Conservation (phyloP, 805 yeast genomes). For the Saccharomycopsis capsularis region DNA sequence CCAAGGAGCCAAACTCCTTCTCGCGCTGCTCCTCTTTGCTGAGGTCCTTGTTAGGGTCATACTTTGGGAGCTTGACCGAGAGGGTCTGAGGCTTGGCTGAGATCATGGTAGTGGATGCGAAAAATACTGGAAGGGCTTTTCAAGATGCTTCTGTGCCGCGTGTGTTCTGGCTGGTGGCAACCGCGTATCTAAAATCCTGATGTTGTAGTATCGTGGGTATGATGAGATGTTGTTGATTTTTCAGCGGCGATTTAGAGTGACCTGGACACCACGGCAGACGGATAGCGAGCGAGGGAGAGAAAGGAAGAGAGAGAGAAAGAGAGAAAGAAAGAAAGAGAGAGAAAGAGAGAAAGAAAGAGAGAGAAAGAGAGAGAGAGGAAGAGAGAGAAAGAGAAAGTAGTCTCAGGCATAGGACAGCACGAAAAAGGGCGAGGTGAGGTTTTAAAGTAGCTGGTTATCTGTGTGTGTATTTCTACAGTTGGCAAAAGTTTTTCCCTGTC, state of each 20-base stretch:
- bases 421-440: not conserved
- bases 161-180: too few relatives aligned
- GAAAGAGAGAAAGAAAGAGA: not conserved
- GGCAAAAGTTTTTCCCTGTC: too few relatives aligned
- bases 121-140: too few relatives aligned
- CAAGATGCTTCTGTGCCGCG: too few relatives aligned
- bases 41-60: constrained; percentile 14
- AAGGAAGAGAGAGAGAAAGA: not conserved
- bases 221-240: too few relatives aligned
- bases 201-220: too few relatives aligned
- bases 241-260: too few relatives aligned
- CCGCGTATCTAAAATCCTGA: too few relatives aligned
- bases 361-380: not conserved
- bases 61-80: constrained; percentile 9
- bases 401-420: not conserved
- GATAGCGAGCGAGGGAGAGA: not conserved
- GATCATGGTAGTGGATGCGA: too few relatives aligned
- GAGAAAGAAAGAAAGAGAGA: not conserved
- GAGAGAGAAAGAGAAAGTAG: not conserved
- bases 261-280: not conserved
- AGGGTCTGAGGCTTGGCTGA: not conserved
- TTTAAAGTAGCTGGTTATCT: not conserved
- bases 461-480: too few relatives aligned
- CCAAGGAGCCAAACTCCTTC: constrained; percentile 45
- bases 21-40: constrained; percentile 34